These are phyloP conservation scores for Paramecium pentaurelia DNA, from an alignment of 73 alveolate species.

Conservation along the genomic window DNA sequence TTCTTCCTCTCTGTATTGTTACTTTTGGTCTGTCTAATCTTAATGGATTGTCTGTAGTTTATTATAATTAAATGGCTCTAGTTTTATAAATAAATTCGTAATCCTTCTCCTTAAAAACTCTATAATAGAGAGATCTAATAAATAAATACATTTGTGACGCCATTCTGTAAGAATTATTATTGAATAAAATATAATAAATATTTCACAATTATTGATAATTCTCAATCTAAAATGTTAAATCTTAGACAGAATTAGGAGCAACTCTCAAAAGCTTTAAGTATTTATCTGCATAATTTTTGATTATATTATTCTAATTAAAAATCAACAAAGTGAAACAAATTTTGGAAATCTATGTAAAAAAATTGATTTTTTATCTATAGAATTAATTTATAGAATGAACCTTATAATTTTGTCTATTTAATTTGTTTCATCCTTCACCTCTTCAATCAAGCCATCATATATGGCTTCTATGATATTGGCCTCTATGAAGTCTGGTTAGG, in stretches of 20 bases:
- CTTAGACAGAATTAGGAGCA: too few relatives aligned
- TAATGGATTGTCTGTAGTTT: conserved; percentile 57
- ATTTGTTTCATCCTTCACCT: background rate
- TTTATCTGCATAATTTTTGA: background rate
- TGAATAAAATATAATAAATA: background rate
- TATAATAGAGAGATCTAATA: background rate
- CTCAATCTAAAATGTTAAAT: background rate
- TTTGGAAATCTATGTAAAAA: background rate
- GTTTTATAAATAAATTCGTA: conserved; percentile 47
- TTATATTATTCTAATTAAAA: background rate
- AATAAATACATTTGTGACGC: background rate
- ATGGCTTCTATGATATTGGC: too few relatives aligned
- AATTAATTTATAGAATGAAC: background rate
- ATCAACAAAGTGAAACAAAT: background rate
- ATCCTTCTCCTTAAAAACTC: conserved; percentile 58
- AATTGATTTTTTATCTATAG: background rate
- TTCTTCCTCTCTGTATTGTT: conserved; percentile 21
- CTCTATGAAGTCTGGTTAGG: too few relatives aligned
- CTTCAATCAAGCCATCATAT: too few relatives aligned
- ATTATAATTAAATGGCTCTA: background rate
- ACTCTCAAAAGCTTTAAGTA: background rate
- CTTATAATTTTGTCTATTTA: background rate
- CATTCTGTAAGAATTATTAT: background rate
- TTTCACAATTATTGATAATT: background rate
- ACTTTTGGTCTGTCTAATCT: conserved; percentile 55